A percentile compares a stretch with the other conserved stretches of the same genome.
These are phyloP conservation scores for Panellus pusillus DNA, from an alignment of 768 basidiomycete species.

Conservation along the genomic window DNA sequence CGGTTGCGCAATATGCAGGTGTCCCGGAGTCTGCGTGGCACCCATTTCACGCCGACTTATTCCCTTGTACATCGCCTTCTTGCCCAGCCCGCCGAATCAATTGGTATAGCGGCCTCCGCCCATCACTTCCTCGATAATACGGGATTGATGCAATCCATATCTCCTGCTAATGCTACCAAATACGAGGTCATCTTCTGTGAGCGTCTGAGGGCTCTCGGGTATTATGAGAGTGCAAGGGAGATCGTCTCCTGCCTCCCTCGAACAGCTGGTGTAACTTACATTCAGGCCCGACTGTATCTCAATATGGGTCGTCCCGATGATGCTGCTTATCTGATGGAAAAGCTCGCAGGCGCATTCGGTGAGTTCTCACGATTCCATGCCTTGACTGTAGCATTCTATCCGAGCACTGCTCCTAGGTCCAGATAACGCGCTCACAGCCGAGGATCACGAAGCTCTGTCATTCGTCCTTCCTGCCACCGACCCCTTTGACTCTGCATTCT, in stretches of 20 bases:
- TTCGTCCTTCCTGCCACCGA: slow-evolving; percentile 60
- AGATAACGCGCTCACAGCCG: slow-evolving; percentile 50
- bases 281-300: slow-evolving; percentile 67
- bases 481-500: slow-evolving; percentile 59
- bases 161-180: slow-evolving; percentile 65
- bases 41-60: slow-evolving; percentile 49
- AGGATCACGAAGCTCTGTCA: slow-evolving; percentile 64
- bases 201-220: slow-evolving; percentile 61
- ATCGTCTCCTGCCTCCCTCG: slow-evolving; percentile 77
- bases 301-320: slow-evolving; percentile 70
- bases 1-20: slow-evolving; percentile 77
- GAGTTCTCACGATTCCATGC: slow-evolving; percentile 27
- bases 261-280: slow-evolving; percentile 73
- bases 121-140: slow-evolving; percentile 70
- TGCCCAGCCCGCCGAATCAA: slow-evolving; percentile 47
- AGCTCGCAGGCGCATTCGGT: slow-evolving; percentile 77
- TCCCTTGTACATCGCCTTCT: slow-evolving; percentile 68
- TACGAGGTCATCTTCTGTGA: slow-evolving; percentile 77
- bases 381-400: slow-evolving; percentile 8
- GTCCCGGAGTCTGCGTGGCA: slow-evolving; percentile 40
- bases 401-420: slow-evolving; percentile 36
- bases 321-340: slow-evolving; percentile 70
- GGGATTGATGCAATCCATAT: slow-evolving; percentile 66
- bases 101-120: slow-evolving; percentile 56
- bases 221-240: slow-evolving; percentile 59